Base-by-base conservation (phyloP, 1,284 basidiomycete species). In the Limonomyces culmigenus region DNA sequence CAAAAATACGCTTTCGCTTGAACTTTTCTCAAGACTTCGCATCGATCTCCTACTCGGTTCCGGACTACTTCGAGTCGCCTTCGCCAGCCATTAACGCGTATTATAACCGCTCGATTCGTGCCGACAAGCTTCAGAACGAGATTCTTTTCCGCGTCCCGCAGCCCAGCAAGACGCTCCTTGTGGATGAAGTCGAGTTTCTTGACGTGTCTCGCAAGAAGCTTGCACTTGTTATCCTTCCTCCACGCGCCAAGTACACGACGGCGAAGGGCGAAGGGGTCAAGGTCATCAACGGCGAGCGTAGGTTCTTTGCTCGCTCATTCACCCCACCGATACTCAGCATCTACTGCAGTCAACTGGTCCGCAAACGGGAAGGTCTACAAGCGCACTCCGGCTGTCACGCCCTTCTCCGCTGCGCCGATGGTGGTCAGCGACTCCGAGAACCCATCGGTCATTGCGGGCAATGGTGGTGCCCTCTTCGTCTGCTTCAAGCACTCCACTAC, bases 21-120 rank as follows among this genome's bases (percentile, higher is more conserved):
- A n/a, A n/a, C n/a, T 27, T 27, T 27, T 27, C 19, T 2, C 19
- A 51, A 51, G 53, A 53, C 35, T 38, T 52, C 29, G 51, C 47
- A 1, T 47, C 53, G 3, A 48, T 53, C 35, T 53, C 53, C 1
- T 54, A 55, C 38, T 55, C 44, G 16, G 52, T 55, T n/a, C 53
- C 53, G 5, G 48, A 47, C 15, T 54, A 54, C 39, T 45, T 43
- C 42, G 46, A 42, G 15, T 43, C 42, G 2, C 48, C 47, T 6
- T 44, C 51, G 37, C 45, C 45, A 8, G 42, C 51, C 6, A 42
- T 50, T 29, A 47, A 46, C 30, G 30, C 27, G 11, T 34, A 39
- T 32, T 30, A 33, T n/a, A 35, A 42, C 17, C 43, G 41, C 4
- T 35, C 32, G 2, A 47, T 51, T 23, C 34, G 36, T 2, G 48